Evolutionary conservation across 2,329 filamentous ascomycete species (phyloP), one percentile per base, ranked within the genome.

Genomic region (Exophiala sideris): DNA sequence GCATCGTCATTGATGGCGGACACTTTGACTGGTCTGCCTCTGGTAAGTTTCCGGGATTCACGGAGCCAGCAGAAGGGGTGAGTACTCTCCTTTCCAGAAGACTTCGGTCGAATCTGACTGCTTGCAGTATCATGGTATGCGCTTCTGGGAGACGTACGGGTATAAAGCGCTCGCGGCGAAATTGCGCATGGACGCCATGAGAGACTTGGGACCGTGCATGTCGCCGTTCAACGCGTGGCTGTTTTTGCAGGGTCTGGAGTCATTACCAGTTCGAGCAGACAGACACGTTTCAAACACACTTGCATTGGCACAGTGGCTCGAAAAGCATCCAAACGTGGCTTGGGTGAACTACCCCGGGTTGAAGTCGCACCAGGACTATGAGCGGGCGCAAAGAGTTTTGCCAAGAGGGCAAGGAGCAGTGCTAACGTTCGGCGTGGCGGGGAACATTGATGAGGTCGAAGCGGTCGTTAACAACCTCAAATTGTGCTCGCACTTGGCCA

Each of bases 261-360:
- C 92, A 1, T 79, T 97, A 56, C 91, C 87, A 62, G 75, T 97
- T 70, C 83, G 92, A 44, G 86, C 83, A 35, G 91, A 97, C 76
- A 78, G 92, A 48, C 92, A 96, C 69, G 91, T 89, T 0, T 78
- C 84, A 66, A 97, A 97, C 70, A 84, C 92, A 1, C 72, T 91
- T 32, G 81, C 83, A n/a, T 77, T 97, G 48, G 92, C 92, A 1
- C 78, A 79, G 66, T 94, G 91, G 84, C 79, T 97, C 39, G 85
- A 95, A 77, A 82, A 81, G 68, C 92, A 90, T 75, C 79, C 85
- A 49, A 83, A 92, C 66, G 91, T 97, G 42, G 81, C 81, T 64
- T 97, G 92, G 92, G 92, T 97, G 8, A 94, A 88, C 35, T 97
- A 97, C 72, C 91, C 89, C 0, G 92, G 92, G 16, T 79, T 97